phyloP scores from a whole-genome alignment of 331 rosid genomes.

The Dryas integrifolia region DNA sequence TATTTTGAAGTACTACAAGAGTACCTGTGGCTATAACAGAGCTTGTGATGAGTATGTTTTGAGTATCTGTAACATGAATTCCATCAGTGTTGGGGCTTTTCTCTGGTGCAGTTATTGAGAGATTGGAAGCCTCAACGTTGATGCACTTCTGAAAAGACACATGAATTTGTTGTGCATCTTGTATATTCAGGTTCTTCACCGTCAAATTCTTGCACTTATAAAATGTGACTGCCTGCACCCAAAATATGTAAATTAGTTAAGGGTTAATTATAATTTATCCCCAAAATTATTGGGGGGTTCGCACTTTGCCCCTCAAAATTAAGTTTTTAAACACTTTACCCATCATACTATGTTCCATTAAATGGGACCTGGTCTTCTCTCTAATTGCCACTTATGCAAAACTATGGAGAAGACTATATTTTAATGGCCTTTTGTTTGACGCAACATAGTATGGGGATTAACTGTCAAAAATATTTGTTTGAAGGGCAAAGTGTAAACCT shows the following conservation, averaged over 20 bases:
- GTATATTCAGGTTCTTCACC: slow-evolving; percentile 41
- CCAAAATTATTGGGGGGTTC: no score
- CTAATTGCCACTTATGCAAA: no score
- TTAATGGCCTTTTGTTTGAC: no score
- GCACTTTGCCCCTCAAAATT: no score
- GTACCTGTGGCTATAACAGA: slow-evolving; percentile 64
- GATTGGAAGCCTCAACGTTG: slow-evolving; percentile 40
- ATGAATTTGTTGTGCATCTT: slow-evolving; percentile 65
- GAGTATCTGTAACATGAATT: slow-evolving; percentile 63
- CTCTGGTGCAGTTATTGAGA: slow-evolving; percentile 50
- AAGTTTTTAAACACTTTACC: no score
- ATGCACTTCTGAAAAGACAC: slow-evolving; percentile 44
- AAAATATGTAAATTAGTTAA: background rate
- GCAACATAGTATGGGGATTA: no score
- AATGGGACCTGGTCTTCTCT: no score
- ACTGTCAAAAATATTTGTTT: no score
- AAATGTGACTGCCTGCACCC: slow-evolving; percentile 65
- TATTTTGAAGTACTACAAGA: background rate
- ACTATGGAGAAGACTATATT: no score
- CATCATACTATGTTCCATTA: no score
- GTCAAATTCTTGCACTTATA: slow-evolving; percentile 33
- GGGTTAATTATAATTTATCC: no score
- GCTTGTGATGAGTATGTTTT: slow-evolving; percentile 51
- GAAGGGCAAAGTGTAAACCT: no score
- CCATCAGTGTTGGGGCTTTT: slow-evolving; percentile 83